These are phyloP conservation scores for Metarhizium album DNA, from an alignment of 2,329 filamentous ascomycete genomes.

Conservation along the genomic window DNA sequence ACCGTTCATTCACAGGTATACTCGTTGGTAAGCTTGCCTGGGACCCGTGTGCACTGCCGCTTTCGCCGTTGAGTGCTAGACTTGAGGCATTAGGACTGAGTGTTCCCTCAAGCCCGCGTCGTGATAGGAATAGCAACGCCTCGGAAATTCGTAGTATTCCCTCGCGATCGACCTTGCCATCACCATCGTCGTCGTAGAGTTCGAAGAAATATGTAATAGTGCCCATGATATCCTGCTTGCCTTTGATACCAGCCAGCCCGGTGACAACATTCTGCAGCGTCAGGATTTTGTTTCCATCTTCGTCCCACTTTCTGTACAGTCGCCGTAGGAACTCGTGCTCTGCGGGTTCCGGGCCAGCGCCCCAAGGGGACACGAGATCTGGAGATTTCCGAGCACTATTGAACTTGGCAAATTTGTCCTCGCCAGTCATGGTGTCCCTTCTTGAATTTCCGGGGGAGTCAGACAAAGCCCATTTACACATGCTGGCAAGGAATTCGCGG, in stretches of 20 bases:
- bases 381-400: conserved; percentile 41
- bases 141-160: conserved; percentile 93
- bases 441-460: conserved; percentile 61
- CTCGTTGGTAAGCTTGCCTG: conserved; percentile 32
- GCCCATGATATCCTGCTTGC: conserved; percentile 91
- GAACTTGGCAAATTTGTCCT: conserved; percentile 49
- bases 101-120: conserved; percentile 71
- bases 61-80: conserved; percentile 36
- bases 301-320: conserved; percentile 82
- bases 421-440: conserved; percentile 35
- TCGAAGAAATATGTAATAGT: conserved; percentile 98
- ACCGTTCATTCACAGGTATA: conserved; percentile 70
- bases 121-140: conserved; percentile 81
- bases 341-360: conserved; percentile 55
- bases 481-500: conserved; percentile 80
- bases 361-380: conserved; percentile 40
- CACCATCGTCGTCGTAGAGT: conserved; percentile 84
- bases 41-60: conserved; percentile 19
- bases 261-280: conserved; percentile 87
- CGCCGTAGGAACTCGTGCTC: conserved; percentile 92
- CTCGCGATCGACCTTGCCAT: conserved; percentile 87
- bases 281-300: conserved; percentile 62
- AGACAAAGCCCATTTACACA: conserved; percentile 86
- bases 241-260: conserved; percentile 83
- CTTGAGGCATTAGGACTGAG: conserved; percentile 54